Base-by-base conservation (phyloP, 768 basidiomycete species). In the Amanita thiersii region DNA sequence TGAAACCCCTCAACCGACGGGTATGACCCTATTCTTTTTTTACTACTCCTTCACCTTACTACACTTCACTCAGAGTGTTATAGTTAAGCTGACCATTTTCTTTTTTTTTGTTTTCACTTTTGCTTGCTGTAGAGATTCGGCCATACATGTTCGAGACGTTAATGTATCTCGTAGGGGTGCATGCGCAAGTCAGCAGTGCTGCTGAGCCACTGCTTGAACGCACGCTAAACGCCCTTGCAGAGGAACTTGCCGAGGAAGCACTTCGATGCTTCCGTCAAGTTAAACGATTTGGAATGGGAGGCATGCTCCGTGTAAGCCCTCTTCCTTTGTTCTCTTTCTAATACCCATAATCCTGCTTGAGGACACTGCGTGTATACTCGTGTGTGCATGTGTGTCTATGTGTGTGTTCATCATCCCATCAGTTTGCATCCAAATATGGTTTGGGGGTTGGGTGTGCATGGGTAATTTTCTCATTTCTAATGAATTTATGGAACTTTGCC, bases 271-370 rank as follows among this genome's bases (percentile, higher is more conserved):
- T 99, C 74, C 76, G 75, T 51, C 82, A 92, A 60, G 80, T 98
- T 30, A 84, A 82, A 53, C 75, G 82, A 37, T 97, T 96, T 55
- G 92, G 93, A 12, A 96, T 97, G 83, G 96, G 96, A 21, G 96
- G 96, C 6, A 98, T 98, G 96, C 72, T 99, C 32, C 79, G 89
- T 36, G 93, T 96, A 57, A 45, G 84, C 70, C 19, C 20, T 28
- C 24, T 15, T 14, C 9, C 9, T 9, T 9, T 30, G 29, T 30
- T 30, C 29, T 9, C 9, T 30, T 30, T 30, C n/a, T n/a, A n/a
- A n/a, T n/a, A n/a, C n/a, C n/a, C n/a, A n/a, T 30, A 14, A 9
- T 30, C 29, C 9, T 30, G 9, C 14, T 30, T 14, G 9, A 9
- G 29, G 29, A 30, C 29, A 14, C 29, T 14, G 29, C 14, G 7